Base-by-base conservation (phyloP, 169 alveolate species). In the Plasmodium inui region DNA sequence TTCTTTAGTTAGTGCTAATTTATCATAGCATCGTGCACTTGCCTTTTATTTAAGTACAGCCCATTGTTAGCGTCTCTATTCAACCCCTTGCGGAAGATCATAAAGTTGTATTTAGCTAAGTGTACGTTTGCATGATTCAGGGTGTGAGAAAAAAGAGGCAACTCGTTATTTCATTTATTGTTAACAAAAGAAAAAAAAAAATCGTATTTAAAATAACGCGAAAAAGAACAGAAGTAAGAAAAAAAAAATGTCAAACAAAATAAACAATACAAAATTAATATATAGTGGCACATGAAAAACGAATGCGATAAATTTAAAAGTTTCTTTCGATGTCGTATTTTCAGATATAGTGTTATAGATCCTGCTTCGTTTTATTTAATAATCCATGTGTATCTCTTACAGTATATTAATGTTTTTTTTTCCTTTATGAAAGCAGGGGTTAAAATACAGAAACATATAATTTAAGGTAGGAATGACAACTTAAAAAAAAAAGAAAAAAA, bases 391-490 rank as follows among this genome's bases (percentile, higher is more conserved):
- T n/a, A 61, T 61, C 34, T 61, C 34, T 82, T 82, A 55, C 32
- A 50, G 19, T 55, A 82, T 82, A 30, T 14, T 22, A 28, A 50
- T 82, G 37, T 50, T 82, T 19, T 50, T 28, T 22, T 50, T n/a
- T 82, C 1, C 55, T 55, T 28, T 14, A 17, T 82, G 28, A 30
- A 30, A 12, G 55, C 19, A 57, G 39, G 50, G 19, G 39, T 82
- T 50, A 82, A 53, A 82, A 82, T 39, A 82, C 89, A 82, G 32
- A 82, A 83, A 83, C 81, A 83, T 71, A 83, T 83, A 70, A 70
- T 70, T 19, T 70, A 83, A 34, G 83, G 6, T 70, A 55, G 70
- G n/a, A 70, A 83, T 12, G 67, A 61, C 73, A 70, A 83, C 70
- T 67, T 71, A 71, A 82, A 82, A 55, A 79, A 39, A 34, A 28